Base-by-base conservation (phyloP, 2,329 filamentous ascomycete species). In the Rasamsonia emersonii region DNA sequence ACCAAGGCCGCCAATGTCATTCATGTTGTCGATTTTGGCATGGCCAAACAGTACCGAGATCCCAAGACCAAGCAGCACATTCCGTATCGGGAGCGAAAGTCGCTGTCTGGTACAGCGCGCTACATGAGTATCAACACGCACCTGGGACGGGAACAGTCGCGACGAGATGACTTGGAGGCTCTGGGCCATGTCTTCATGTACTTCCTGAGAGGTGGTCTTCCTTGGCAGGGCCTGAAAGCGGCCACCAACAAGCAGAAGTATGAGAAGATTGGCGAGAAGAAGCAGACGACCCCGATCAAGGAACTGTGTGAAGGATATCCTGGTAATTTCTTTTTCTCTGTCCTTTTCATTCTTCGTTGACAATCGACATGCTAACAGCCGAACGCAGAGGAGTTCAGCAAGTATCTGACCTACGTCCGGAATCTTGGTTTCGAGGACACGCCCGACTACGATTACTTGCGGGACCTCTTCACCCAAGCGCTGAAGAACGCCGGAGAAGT, bases 71-170 rank as follows among this genome's bases (percentile, higher is more conserved):
- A 96, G 66, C 91, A 96, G 62, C 91, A 98, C 64, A 96, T 96
- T 47, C 88, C 91, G 9, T 96, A 96, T 61, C 77, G 91, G 52
- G 91, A 96, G 67, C 78, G 91, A 51, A 98, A 98, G 66, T 94
- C 89, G 4, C 70, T 98, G 39, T 96, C 89, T 3, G 91, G 91
- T 41, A 98, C 91, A 36, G 91, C 91, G 41, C 77, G 91, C 58
- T 98, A 98, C 65, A 96, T 96, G 91, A 93, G 86, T 67, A 96
- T 98, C 75, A 98, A 98, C 66, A 98, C 91, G 35, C 91, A 98
- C 71, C 65, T 96, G 45, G 91, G 91, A 33, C 79, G 91, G 38
- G 91, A 98, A 59, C 91, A 98, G 61, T 96, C 89, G 36, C 79
- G 91, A 56, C 75, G 91, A 62, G 91, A 98, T 59, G 91, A 98